Base-by-base conservation (phyloP, 1,139 yeast species). In the Protomyces arabidopsidicola region DNA sequence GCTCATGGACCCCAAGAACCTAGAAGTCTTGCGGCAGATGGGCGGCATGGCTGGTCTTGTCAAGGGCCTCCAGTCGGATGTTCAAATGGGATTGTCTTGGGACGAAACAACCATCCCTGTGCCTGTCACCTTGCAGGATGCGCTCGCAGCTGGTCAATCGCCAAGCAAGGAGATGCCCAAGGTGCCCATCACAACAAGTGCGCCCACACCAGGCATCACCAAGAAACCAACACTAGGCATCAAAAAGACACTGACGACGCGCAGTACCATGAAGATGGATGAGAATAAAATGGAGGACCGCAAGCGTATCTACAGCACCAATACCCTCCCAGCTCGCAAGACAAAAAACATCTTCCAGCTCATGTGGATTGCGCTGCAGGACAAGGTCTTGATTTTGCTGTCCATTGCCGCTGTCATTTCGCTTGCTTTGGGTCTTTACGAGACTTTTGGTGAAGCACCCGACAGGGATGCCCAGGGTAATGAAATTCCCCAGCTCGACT, bases 371-470 rank as follows among this genome's bases (percentile, higher is more conserved):
- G 97, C 98, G 1, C 77, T 95, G 77, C 86, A 90, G 69, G 99
- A 95, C 75, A 89, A 90, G 75, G 96, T 95, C 36, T 81, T 95
- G 75, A 86, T 93, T 65, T 78, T 95, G 69, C 80, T 95, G 71
- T 80, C 90, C 1, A 80, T 88, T 2, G 97, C 97, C 0, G 98
- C 98, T 1, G 78, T 90, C 4, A 82, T 95, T 1, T 90, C 98
- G 0, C 80, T 95, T 60, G 95, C 96, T 0, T 78, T 95, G 64
- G 99, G 98, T 0, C 78, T 93, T 22, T 95, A 95, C 74, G 96
- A 93, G 75, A 86, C 96, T 1, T 87, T 90, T 76, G 97, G 95
- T 51, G 88, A 88, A 69, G 90, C 86, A 0, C 79, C 90, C 0
- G 84, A 84, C 71, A 82, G 82, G 71, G 97, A 91, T 45, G 56